Base-by-base conservation (phyloP, 805 yeast genomes). In the Lachancea mirantina region DNA sequence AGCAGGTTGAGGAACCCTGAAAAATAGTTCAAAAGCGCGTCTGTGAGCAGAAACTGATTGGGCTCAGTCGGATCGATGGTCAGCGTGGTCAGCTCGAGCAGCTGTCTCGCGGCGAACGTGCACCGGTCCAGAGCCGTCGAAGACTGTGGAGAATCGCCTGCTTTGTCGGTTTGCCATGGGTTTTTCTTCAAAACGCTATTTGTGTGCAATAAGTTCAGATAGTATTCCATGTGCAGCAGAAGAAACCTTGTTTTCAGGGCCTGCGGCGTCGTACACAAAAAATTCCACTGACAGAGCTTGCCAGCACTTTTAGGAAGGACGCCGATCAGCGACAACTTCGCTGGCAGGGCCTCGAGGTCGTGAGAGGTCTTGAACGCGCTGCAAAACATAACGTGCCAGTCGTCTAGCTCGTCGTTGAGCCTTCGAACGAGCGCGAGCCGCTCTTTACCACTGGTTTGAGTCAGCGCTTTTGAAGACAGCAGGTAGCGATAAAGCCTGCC, bases 1-100 rank as follows among this genome's bases (percentile, higher is more conserved):
- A 34, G 23, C 4, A 34, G 23, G 22, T 27, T 34, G 7, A 34
- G 20, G 14, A 34, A 34, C 19, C 28, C 36, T 15, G 28, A 28
- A 21, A 34, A 34, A 28, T 18, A 28, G 9, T 28, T n/a, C 17
- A 23, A 34, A 9, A 34, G 8, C 14, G 18, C 28, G 19, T 28
- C 27, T 7, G 30, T 28, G 6, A 18, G 21, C 5, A 34, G 17
- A 13, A 29, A 18, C 4, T 13, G 14, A 15, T 28, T 25, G 7
- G 29, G 36, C 6, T 26, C 17, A 7, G n/a, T 14, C 4, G 31
- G 6, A 3, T 21, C 20, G 17, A 34, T 14, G 16, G 19, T 17
- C 14, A 23, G 20, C 19, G 8, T 9, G 8, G 19, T 18, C 16
- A 27, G 9, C 15, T 34, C 23, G 8, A 34, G 8, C 28, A 34